Evolutionary conservation across 345 rosid species (phyloP).

Genomic region (Trapa incisa): DNA sequence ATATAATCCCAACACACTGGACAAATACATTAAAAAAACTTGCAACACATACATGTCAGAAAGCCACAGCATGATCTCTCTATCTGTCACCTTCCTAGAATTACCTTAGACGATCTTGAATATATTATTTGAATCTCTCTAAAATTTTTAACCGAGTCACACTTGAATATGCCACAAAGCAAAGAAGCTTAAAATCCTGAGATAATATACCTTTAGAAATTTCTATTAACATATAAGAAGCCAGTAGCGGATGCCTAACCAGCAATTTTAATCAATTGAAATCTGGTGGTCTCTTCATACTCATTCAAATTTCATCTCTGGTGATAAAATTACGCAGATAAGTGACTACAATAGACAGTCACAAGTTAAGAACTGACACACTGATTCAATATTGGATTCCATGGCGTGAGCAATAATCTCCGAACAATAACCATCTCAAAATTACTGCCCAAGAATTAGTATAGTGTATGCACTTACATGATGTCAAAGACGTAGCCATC

Average conservation of each 20-base stretch:
- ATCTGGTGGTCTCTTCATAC: not conserved
- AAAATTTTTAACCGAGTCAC: not conserved
- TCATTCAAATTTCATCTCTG: not conserved
- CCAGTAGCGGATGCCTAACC: not conserved
- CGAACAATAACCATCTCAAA: not conserved
- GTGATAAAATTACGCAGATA: not conserved
- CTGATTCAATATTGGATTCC: not conserved
- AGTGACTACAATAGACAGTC: not conserved
- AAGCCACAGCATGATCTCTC: not conserved
- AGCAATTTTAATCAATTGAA: not conserved
- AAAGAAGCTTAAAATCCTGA: not conserved
- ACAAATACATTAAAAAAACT: not conserved
- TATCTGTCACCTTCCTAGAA: not conserved
- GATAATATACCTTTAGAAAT: not conserved
- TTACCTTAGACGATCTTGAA: not conserved
- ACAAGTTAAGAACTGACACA: not conserved
- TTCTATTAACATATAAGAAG: not conserved
- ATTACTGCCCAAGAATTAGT: not conserved
- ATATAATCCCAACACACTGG: not conserved
- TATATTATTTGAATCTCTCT: not conserved
- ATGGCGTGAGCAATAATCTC: not conserved
- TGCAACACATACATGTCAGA: conserved; percentile 6
- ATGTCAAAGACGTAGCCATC: conserved; percentile 89
- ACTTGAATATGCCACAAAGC: not conserved
- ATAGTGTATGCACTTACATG: conserved; percentile 33